Evolutionary conservation across 2,329 filamentous ascomycete species (phyloP), one percentile per base, ranked within the genome.

Genomic region (Colletotrichum tropicale): DNA sequence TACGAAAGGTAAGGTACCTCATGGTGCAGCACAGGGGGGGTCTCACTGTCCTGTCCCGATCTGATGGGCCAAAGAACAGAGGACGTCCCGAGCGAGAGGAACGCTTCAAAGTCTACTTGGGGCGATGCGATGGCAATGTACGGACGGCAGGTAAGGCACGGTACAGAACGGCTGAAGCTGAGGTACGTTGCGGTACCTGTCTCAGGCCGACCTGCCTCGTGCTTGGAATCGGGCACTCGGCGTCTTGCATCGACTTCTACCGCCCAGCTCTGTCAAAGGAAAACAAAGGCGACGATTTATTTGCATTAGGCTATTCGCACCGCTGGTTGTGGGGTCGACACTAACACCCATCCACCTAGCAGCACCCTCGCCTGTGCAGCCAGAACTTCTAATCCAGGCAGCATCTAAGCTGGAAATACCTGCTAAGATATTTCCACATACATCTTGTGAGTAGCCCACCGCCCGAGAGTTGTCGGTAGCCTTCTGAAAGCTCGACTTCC

Each of bases 21-120:
- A 9, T 24, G 30, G 16, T 43, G 70, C 58, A 48, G 71, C 61
- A 38, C 43, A 64, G 48, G 28, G 71, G 52, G 34, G n/a, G 9
- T 7, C 36, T 52, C 28, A 61, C 56, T 55, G 62, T 73, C 73
- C 62, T 34, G 62, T 64, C 62, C 69, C 72, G 56, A 72, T 64
- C 26, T 67, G 62, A 68, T 70, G 61, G 56, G 56, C 52, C 32
- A 30, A 68, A 56, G 30, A 34, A 24, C 16, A 66, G 32, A 28
- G 61, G 61, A 62, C 69, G 71, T 75, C 69, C 73, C 73, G 70
- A 73, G 38, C n/a, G 56, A 67, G 38, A 67, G 73, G 73, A 75
- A 73, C 69, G 15, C 73, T 34, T 43, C 36, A 52, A 61, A 61
- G 56, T 66, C 70, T 38, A 56, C 48, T 32, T 43, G 18, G 26